A percentile compares a stretch with the other conserved stretches of the same genome.
phyloP scores from a whole-genome alignment of 202 grass and related monocot genomes.

The Digitaria exilis region DNA sequence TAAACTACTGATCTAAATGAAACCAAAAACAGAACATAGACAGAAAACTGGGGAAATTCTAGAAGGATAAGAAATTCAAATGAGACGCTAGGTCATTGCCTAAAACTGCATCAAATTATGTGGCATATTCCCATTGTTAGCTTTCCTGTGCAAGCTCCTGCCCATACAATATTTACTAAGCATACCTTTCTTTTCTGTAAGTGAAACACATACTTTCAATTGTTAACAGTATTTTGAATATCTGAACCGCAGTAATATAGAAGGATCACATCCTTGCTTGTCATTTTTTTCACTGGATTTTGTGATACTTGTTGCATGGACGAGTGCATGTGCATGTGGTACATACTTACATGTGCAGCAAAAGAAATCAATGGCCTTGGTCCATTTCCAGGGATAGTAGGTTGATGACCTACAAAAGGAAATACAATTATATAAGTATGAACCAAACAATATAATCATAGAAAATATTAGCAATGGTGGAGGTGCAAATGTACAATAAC shows the following conservation, averaged over 20 bases:
- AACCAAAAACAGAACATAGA: background rate
- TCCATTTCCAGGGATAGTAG: slow-evolving; percentile 42
- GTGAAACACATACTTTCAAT: background rate
- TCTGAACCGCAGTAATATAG: background rate
- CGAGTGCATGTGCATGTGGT: background rate
- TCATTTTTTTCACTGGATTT: background rate
- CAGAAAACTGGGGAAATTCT: background rate
- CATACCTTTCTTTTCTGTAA: background rate
- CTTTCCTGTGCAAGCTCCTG: slow-evolving; percentile 20
- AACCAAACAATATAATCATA: slow-evolving; percentile 17
- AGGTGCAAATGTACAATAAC: background rate
- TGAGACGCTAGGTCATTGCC: background rate
- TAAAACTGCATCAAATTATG: slow-evolving; percentile 15
- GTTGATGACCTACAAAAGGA: slow-evolving; percentile 39
- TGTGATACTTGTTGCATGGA: background rate
- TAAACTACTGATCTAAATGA: background rate
- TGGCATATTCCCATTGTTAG: background rate
- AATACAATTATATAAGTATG: slow-evolving; percentile 22
- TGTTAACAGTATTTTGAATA: slow-evolving; percentile 7
- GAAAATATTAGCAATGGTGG: background rate
- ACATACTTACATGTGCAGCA: slow-evolving; percentile 54
- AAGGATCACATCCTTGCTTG: background rate
- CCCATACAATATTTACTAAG: slow-evolving; percentile 14
- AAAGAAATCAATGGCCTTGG: slow-evolving; percentile 6
- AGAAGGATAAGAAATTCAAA: slow-evolving; percentile 6